phyloP scores from a whole-genome alignment of 345 rosid genomes.

The Hibiscus tridactylites region DNA sequence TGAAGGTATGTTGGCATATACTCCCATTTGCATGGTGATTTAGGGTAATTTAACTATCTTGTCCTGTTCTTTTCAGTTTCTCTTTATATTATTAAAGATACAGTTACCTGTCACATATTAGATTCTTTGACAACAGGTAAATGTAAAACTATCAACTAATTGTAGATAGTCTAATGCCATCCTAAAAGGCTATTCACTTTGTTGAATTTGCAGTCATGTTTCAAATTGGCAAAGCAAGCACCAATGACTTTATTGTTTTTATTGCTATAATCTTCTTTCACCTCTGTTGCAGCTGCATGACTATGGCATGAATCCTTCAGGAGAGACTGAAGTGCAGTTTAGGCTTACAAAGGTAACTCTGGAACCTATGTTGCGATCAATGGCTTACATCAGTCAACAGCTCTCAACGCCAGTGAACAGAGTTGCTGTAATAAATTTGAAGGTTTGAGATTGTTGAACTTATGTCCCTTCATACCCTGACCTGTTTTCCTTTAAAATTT shows the following conservation, averaged over 20 bases:
- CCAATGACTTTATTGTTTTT: conserved; percentile 2
- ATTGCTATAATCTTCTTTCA: conserved; percentile 3
- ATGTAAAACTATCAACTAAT: neutral
- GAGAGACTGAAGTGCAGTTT: conserved; percentile 50
- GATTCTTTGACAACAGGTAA: neutral
- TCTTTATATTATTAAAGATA: neutral
- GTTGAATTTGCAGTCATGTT: neutral
- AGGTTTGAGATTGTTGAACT: conserved; percentile 24
- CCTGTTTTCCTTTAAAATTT: neutral
- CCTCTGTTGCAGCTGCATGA: conserved; percentile 41
- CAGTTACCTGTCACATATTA: neutral
- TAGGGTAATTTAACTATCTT: neutral
- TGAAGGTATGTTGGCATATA: conserved; percentile 33
- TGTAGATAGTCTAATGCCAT: neutral
- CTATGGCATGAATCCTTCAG: conserved; percentile 46
- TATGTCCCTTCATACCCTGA: neutral
- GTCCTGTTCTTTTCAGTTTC: neutral
- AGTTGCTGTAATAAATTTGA: conserved; percentile 63
- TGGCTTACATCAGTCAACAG: conserved; percentile 61
- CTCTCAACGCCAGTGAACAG: conserved; percentile 48
- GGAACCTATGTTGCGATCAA: conserved; percentile 63
- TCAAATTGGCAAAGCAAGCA: neutral
- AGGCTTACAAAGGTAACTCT: conserved; percentile 48
- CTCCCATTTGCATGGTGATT: neutral
- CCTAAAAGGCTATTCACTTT: neutral